Evolutionary conservation across 352 stramenopile genomes (phyloP).

Genomic region (Pythium brassicae): DNA sequence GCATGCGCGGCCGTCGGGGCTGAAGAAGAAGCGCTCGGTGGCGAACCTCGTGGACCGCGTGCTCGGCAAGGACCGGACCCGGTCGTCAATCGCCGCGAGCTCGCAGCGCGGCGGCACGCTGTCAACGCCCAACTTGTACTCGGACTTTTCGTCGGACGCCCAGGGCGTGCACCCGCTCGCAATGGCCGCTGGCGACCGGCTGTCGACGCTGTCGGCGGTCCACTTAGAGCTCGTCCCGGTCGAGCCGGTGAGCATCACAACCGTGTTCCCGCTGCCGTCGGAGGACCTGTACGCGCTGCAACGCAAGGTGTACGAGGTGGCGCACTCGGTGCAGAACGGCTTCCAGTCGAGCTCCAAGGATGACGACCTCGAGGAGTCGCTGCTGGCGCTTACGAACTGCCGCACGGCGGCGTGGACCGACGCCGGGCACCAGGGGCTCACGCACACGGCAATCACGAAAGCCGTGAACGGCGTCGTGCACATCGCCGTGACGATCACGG

Average conservation of each 20-base stretch:
- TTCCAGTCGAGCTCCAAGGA: constrained; percentile 35
- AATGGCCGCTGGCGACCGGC: constrained; percentile 6
- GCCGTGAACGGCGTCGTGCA: constrained; percentile 45
- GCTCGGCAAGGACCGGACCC: constrained; percentile 12
- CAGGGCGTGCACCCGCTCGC: constrained; percentile 10
- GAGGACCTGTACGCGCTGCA: constrained; percentile 47
- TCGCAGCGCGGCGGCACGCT: neutral
- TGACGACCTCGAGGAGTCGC: constrained; percentile 32
- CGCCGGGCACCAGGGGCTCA: constrained; percentile 25
- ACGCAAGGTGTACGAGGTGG: constrained; percentile 48
- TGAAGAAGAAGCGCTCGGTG: constrained; percentile 18
- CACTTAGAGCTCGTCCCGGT: constrained; percentile 32
- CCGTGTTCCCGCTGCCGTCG: constrained; percentile 43
- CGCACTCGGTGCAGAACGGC: constrained; percentile 39
- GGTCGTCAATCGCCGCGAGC: constrained; percentile 8
- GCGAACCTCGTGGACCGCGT: constrained; percentile 14
- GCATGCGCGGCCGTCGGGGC: constrained; percentile 3
- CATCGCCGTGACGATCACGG: constrained; percentile 42
- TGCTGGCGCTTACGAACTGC: constrained; percentile 44
- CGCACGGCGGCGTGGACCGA: constrained; percentile 39
- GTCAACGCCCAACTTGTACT: constrained; percentile 15
- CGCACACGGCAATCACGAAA: constrained; percentile 38
- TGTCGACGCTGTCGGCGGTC: constrained; percentile 12
- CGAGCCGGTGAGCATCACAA: constrained; percentile 43
- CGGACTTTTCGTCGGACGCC: constrained; percentile 14